A percentile compares a stretch with the other conserved stretches of the same genome.
phyloP scores from a whole-genome alignment of 768 basidiomycete genomes.

The Chalciporus pseudorubinellus region DNA sequence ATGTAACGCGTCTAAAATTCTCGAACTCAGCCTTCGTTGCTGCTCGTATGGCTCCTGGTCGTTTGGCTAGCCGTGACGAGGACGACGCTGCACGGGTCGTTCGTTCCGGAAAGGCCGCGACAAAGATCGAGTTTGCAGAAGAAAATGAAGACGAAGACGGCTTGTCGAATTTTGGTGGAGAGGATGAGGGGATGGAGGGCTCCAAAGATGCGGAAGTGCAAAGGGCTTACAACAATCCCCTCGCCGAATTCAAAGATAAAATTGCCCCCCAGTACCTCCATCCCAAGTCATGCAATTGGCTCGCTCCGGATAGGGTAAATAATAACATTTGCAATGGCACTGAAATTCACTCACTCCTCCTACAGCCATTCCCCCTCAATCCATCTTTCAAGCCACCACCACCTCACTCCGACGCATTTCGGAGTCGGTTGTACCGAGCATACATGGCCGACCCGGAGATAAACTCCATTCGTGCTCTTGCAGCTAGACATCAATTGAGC shows the following conservation, averaged over 20 bases:
- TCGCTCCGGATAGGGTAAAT: conserved; percentile 57
- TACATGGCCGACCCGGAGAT: conserved; percentile 57
- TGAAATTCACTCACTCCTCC: not conserved
- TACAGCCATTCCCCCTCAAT: conserved; percentile 84
- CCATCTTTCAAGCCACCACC: conserved; percentile 77
- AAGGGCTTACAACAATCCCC: conserved; percentile 20
- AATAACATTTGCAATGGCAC: conserved; percentile 17
- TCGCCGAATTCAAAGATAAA: conserved; percentile 1
- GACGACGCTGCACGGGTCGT: not conserved
- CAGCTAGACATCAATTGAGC: conserved; percentile 62
- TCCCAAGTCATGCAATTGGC: conserved; percentile 55
- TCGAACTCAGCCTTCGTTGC: conserved; percentile 19
- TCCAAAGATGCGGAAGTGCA: conserved; percentile 3
- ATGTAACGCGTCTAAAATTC: conserved; percentile 16
- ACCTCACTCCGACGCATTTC: conserved; percentile 64
- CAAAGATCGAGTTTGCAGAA: not conserved
- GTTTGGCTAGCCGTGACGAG: not conserved
- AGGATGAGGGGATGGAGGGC: not conserved
- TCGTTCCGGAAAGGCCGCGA: not conserved
- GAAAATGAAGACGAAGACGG: not conserved
- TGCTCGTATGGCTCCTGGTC: conserved; percentile 13
- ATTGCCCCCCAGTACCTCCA: conserved; percentile 24
- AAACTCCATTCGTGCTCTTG: conserved; percentile 58
- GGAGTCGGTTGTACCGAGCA: conserved; percentile 54
- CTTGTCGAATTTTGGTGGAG: not conserved